Evolutionary conservation across 2,329 filamentous ascomycete species (phyloP), one percentile per base, ranked within the genome.

Genomic region (Fusarium pseudonygamai): DNA sequence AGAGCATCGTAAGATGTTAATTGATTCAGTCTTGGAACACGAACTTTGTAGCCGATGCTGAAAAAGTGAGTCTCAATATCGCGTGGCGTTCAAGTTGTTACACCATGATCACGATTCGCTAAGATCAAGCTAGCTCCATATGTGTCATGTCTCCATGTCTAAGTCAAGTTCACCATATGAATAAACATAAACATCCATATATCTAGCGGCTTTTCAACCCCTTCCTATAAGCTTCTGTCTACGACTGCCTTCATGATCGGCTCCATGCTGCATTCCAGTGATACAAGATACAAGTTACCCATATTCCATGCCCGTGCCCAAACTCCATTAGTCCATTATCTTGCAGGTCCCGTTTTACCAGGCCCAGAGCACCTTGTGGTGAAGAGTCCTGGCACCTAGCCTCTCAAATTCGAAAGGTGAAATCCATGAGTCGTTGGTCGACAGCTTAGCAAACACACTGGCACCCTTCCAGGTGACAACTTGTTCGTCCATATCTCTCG

Each of bases 401-500:
- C 94, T 89, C 84, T 98, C 95, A 83, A 96, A 98, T 86, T 98
- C 96, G 77, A 92, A 87, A 52, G 90, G 89, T 20, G 92, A 93
- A 79, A 98, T 94, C 96, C 96, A 99, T 78, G 93, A 96, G 82
- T 99, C 96, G 83, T 98, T 98, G 22, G 94, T 95, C 50, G 91
- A 89, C 76, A 98, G 85, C 84, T 97, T 95, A 6, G 94, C 95
- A 85, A 98, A 99, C 22, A 99, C 95, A 80, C 95, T 97, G 2
- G 94, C 96, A 8, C 96, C 96, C 87, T 99, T 99, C 96, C 96
- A 99, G 14, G 92, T 92, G 60, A 98, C 93, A n/a, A 98, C 95
- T 83, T 98, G 95, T 68, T 96, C 94, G 83, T 99, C 96, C 85
- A 99, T 92, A 77, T 99, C 96, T 77, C 96, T 88, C 1, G 96